Evolutionary conservation across 352 stramenopile species (phyloP), one percentile per base, ranked within the genome.

Genomic region (Globisporangium paddicum): DNA sequence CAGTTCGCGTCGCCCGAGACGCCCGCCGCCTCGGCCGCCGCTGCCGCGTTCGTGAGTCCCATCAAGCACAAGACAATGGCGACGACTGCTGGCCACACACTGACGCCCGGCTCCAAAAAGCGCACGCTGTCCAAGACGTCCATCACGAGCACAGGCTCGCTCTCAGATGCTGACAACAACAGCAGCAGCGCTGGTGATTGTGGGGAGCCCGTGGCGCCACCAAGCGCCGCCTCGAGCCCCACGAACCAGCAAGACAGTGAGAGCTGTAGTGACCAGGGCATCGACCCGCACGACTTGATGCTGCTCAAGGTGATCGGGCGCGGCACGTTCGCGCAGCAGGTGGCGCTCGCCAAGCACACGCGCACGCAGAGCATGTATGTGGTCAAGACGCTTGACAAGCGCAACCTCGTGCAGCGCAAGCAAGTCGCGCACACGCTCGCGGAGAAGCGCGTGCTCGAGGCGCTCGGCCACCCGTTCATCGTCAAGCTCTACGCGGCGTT

Each of bases 301-400:
- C 67, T 94, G 53, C 75, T 94, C 52, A 90, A 92, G 52, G 85
- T 94, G n/a, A 90, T 94, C 50, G 85, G 85, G 1, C 85, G 82
- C 34, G 85, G 85, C 64, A 92, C 85, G 25, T 94, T 91, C 59
- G 85, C 85, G 19, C 81, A 84, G 38, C 85, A 94, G 58, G 85
- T 94, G 47, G 85, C 85, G 35, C 66, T 94, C 44, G 85, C 85
- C 16, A 73, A 73, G 19, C 70, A 89, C 71, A 61, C 55, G 38
- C 61, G 59, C 21, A 86, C 77, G 7, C 68, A 87, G 47, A 67
- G 61, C 55, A 68, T 91, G 69, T 86, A 81, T 57, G 85, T 89
- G 21, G 71, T 94, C 60, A 94, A 94, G 72, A 91, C 82, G 50
- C 72, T 90, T 19, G 77, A 90, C 70, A 94, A 94, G 73, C 69